Conservation (phyloP, 2,329 filamentous ascomycete species). For the Trichoderma lentiforme region DNA sequence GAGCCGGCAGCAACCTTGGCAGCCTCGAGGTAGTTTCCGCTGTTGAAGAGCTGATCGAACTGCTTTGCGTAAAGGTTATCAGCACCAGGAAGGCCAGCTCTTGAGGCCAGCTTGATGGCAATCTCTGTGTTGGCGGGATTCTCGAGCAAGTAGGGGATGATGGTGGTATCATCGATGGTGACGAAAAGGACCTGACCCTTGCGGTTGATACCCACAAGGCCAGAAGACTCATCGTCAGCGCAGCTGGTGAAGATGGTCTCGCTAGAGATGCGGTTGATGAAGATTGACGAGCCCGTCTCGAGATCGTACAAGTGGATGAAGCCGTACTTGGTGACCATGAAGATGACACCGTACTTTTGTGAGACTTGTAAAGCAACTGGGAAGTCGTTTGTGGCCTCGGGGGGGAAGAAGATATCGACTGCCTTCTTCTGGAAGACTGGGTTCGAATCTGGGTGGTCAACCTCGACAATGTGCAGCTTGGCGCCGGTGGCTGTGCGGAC, state of each 20-base stretch:
- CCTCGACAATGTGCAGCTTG: slow-evolving; percentile 96
- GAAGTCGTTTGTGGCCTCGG: slow-evolving; percentile 94
- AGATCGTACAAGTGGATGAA: slow-evolving; percentile 99
- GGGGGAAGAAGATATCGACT: slow-evolving; percentile 95
- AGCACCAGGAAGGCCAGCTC: slow-evolving; percentile 88
- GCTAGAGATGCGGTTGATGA: slow-evolving; percentile 99
- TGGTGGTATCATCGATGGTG: slow-evolving; percentile 83
- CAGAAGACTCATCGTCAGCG: slow-evolving; percentile 75
- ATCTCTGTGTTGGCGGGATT: slow-evolving; percentile 92
- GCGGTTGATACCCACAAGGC: slow-evolving; percentile 92
- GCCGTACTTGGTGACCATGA: slow-evolving; percentile 97
- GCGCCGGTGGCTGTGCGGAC: slow-evolving; percentile 85
- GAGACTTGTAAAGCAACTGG: slow-evolving; percentile 97
- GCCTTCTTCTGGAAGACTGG: slow-evolving; percentile 91
- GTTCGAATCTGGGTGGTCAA: slow-evolving; percentile 88
- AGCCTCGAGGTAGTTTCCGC: slow-evolving; percentile 79
- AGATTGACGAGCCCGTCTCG: slow-evolving; percentile 91
- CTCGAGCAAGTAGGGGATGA: slow-evolving; percentile 93
- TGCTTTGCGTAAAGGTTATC: slow-evolving; percentile 90
- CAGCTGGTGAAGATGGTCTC: slow-evolving; percentile 98
- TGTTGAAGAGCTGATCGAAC: slow-evolving; percentile 81
- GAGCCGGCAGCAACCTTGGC: slow-evolving; percentile 97
- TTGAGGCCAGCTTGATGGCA: slow-evolving; percentile 92
- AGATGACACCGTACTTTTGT: slow-evolving; percentile 92
- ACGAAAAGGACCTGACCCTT: slow-evolving; percentile 96